phyloP scores from a whole-genome alignment of 2,329 filamentous ascomycete species.

The Trichoderma oligosporum region DNA sequence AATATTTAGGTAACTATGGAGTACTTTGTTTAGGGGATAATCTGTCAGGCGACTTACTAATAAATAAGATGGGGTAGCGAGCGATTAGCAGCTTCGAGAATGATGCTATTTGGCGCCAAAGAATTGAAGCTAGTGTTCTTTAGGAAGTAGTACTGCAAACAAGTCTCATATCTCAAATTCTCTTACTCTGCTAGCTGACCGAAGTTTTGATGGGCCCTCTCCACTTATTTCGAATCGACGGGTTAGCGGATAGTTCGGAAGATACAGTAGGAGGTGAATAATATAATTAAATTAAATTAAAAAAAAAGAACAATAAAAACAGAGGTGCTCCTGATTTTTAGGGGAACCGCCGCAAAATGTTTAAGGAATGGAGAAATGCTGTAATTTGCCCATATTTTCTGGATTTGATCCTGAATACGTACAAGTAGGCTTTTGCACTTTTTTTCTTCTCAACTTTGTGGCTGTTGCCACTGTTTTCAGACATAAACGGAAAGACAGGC shows the following conservation, averaged over 20 bases:
- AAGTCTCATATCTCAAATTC: not conserved
- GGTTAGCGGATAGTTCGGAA: slow-evolving; percentile 4
- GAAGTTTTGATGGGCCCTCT: not conserved
- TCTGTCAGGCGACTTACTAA: not conserved
- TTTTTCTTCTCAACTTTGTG: not conserved
- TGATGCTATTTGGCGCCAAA: not conserved
- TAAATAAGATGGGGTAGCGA: slow-evolving; percentile 9
- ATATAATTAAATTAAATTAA: not conserved
- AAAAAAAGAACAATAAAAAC: not conserved
- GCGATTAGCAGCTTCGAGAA: slow-evolving; percentile 11
- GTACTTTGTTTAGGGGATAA: not conserved
- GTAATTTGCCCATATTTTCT: too few relatives aligned
- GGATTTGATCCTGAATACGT: too few relatives aligned
- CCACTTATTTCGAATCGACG: not conserved
- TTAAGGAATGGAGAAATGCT: too few relatives aligned
- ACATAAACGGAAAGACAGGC: too few relatives aligned
- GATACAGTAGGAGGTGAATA: not conserved
- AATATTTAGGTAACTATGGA: not conserved
- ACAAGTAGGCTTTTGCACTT: not conserved
- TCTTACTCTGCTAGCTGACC: not conserved
- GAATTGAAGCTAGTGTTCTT: not conserved
- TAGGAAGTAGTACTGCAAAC: not conserved
- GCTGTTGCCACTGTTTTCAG: not conserved
- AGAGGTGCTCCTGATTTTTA: not conserved
- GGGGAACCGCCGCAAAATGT: not conserved